Evolutionary conservation across 192 early-diverging fungal genomes (phyloP).

Genomic region (Backusella macrospora): DNA sequence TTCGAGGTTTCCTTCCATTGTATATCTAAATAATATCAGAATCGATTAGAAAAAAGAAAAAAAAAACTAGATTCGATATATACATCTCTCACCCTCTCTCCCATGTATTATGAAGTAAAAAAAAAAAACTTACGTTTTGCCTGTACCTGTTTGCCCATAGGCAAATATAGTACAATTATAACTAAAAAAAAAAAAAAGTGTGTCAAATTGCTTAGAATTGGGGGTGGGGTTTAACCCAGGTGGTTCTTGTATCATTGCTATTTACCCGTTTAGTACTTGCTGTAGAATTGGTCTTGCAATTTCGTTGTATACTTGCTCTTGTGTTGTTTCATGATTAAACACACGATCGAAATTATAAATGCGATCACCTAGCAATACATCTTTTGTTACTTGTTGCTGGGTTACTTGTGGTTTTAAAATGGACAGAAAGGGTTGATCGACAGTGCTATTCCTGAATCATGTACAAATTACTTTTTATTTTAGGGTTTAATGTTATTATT

Average conservation of each 20-base stretch:
- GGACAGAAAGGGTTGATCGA: constrained; percentile 23
- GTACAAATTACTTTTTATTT: background rate
- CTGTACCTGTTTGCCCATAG: constrained; percentile 90
- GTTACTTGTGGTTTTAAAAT: constrained; percentile 67
- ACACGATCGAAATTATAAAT: constrained; percentile 91
- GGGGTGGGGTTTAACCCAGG: too few relatives aligned
- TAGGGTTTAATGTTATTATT: background rate
- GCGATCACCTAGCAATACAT: constrained; percentile 56
- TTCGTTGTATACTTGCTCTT: constrained; percentile 80
- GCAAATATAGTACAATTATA: constrained; percentile 87
- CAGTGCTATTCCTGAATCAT: constrained; percentile 20
- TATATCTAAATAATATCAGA: constrained; percentile 57
- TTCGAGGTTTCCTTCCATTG: constrained; percentile 91
- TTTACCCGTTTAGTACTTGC: constrained; percentile 64
- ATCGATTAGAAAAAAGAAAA: background rate
- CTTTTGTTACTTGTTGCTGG: constrained; percentile 64
- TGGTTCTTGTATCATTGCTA: background rate
- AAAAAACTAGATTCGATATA: too few relatives aligned
- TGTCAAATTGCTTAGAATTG: too few relatives aligned
- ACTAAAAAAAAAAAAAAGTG: constrained; percentile 30
- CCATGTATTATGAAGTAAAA: background rate
- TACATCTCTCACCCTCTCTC: too few relatives aligned
- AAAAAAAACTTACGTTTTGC: constrained; percentile 73
- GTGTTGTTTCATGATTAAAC: constrained; percentile 75
- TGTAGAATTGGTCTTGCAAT: constrained; percentile 81